Base-by-base conservation (phyloP, 148 eudicot species). In the Chenopodium suecicum region DNA sequence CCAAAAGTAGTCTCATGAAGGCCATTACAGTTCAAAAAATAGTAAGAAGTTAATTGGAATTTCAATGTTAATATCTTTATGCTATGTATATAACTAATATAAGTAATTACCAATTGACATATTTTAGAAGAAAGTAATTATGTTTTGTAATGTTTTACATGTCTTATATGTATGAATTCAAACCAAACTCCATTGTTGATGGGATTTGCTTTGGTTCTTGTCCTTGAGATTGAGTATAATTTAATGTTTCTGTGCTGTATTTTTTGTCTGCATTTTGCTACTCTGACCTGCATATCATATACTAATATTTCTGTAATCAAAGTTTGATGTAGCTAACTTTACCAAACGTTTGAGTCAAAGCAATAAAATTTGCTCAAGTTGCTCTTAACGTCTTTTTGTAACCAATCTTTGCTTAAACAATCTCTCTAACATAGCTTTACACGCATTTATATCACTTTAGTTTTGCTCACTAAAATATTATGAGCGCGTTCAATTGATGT, bases 261-360 rank as follows among this genome's bases (percentile, higher is more conserved):
- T n/a, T 76, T 76, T 77, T 84, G 70, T 80, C 65, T 76, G 7
- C 34, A 19, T 60, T 13, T 64, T 76, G 69, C 9, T 62, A 11
- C 63, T 70, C 19, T 60, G 10, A 32, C 48, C 9, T 14, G 65
- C 41, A 70, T 44, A 80, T 58, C 46, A 47, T 73, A 56, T 70
- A 64, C 37, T 41, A 63, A 80, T 20, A 34, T 71, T 37, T 47
- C 17, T 31, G 27, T 7, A 64, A 60, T 81, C 84, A 81, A 81
- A 47, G 87, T 73, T 84, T 81, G 87, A 85, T 81, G 71, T 41
- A 85, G 79, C 87, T 78, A 85, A 85, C 73, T 52, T 37, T 63
- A 85, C 81, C 87, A 27, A 83, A 84, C 70, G 4, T 69, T 27
- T 68, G 29, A 47, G 41, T 58, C 74, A 68, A 62, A 3, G 52